These are phyloP conservation scores for Aspergillus sclerotioniger DNA, from an alignment of 495 filamentous ascomycete species.

Conservation along the genomic window DNA sequence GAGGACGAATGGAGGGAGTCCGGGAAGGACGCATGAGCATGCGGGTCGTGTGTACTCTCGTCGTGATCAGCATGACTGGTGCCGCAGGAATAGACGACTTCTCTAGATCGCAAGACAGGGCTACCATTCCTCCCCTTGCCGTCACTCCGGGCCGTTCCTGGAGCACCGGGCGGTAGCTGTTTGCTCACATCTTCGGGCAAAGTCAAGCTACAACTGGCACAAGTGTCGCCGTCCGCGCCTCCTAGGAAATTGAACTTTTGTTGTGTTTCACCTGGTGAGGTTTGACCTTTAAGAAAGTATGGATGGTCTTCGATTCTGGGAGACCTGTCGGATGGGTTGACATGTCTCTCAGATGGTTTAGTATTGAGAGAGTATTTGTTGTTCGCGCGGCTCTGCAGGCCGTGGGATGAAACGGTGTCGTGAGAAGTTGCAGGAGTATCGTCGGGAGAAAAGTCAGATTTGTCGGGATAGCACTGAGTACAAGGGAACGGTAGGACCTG, in stretches of 20 bases:
- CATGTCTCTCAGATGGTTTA: constrained; percentile 13
- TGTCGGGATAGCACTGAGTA: constrained; percentile 60
- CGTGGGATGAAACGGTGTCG: constrained; percentile 24
- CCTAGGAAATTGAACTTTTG: constrained; percentile 32
- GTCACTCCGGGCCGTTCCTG: constrained; percentile 48
- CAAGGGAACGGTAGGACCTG: constrained; percentile 81
- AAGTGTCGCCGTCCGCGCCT: constrained; percentile 47
- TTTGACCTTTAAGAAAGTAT: constrained; percentile 37
- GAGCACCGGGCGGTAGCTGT: constrained; percentile 52
- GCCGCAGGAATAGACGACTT: constrained; percentile 47
- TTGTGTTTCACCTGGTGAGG: constrained; percentile 33
- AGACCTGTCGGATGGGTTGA: constrained; percentile 23
- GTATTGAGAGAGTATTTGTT: constrained; percentile 18
- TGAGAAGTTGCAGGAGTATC: constrained; percentile 35
- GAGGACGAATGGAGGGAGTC: constrained; percentile 48
- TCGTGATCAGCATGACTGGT: constrained; percentile 41
- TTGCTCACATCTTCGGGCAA: constrained; percentile 54
- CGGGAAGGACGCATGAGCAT: constrained; percentile 39
- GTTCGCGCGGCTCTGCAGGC: constrained; percentile 18
- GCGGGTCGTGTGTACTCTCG: constrained; percentile 35
- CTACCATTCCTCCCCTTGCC: constrained; percentile 52
- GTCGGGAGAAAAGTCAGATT: constrained; percentile 29
- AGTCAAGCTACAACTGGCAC: constrained; percentile 58
- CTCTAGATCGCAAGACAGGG: constrained; percentile 56
- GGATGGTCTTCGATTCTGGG: constrained; percentile 47